These are phyloP conservation scores for Anthracocystis panici-leucophaei DNA, from an alignment of 1,284 basidiomycete species.

Conservation along the genomic window DNA sequence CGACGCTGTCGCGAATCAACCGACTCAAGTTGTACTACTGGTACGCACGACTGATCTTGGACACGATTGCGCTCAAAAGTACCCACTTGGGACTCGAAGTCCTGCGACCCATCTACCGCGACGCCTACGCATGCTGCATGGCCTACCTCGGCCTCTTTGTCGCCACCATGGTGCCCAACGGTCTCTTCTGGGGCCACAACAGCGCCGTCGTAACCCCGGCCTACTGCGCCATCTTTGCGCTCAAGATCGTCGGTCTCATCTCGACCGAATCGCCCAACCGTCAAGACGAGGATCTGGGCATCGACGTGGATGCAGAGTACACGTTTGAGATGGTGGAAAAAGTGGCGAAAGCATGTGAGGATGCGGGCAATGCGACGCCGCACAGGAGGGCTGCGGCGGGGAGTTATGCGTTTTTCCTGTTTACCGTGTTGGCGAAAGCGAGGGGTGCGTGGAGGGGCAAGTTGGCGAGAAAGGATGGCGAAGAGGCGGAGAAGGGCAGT, in stretches of 20 bases:
- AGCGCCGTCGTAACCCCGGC: conserved; percentile 53
- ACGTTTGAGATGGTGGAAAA: conserved; percentile 53
- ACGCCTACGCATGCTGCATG: conserved; percentile 53
- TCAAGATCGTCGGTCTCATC: conserved; percentile 46
- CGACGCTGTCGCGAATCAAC: conserved; percentile 26
- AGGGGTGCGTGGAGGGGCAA: conserved; percentile 35
- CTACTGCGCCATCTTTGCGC: conserved; percentile 57
- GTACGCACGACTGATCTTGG: conserved; percentile 51
- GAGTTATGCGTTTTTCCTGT: conserved; percentile 51
- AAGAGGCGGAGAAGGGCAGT: conserved; percentile 5
- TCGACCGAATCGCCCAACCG: background rate
- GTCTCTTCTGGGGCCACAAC: conserved; percentile 51
- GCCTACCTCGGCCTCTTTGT: conserved; percentile 56
- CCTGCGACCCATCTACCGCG: conserved; percentile 50
- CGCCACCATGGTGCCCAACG: conserved; percentile 49
- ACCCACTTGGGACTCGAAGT: conserved; percentile 31
- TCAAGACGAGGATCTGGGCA: conserved; percentile 24
- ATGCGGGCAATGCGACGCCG: conserved; percentile 48
- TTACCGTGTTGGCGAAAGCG: conserved; percentile 46
- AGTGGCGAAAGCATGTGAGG: conserved; percentile 46
- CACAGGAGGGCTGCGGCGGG: conserved; percentile 49
- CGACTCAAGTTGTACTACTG: conserved; percentile 51
- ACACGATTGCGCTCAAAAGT: conserved; percentile 50
- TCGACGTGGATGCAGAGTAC: conserved; percentile 49
- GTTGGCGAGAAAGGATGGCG: conserved; percentile 13